These are phyloP conservation scores for Diaporthe velutina DNA, from an alignment of 2,329 filamentous ascomycete genomes.

Conservation along the genomic window DNA sequence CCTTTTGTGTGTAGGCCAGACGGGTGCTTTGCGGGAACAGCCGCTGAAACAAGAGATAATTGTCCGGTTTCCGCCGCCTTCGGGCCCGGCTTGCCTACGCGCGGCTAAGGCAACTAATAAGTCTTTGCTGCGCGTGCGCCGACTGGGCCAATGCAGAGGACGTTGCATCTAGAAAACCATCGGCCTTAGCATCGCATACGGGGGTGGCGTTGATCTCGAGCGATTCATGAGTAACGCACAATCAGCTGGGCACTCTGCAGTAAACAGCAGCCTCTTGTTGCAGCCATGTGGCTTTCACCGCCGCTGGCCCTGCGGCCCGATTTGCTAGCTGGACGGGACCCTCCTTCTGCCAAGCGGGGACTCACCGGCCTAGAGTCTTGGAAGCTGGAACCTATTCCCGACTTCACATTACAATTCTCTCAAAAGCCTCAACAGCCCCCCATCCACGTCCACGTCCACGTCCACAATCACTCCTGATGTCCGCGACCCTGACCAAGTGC, in stretches of 20 bases:
- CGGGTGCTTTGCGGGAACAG: background rate
- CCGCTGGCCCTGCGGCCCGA: conserved; percentile 23
- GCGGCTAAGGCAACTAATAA: background rate
- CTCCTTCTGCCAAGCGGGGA: conserved; percentile 12
- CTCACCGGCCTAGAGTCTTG: background rate
- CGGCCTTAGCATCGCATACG: background rate
- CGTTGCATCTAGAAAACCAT: conserved; percentile 16
- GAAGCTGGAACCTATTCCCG: background rate
- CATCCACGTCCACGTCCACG: background rate
- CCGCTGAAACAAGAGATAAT: conserved; percentile 13
- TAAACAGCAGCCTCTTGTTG: background rate
- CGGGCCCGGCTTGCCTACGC: background rate
- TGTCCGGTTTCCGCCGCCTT: conserved; percentile 9
- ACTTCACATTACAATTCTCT: background rate
- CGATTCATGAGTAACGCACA: background rate
- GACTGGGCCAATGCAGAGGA: conserved; percentile 10
- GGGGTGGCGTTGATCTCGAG: background rate
- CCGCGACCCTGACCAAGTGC: background rate
- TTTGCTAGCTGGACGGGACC: background rate
- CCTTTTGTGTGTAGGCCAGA: background rate
- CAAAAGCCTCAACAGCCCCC: conserved; percentile 26
- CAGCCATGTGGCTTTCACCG: conserved; percentile 22
- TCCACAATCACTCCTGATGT: conserved; percentile 1
- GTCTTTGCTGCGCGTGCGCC: background rate
- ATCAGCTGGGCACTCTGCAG: background rate